Conservation (phyloP, 2,329 filamentous ascomycete genomes). For the Tolypocladium album region DNA sequence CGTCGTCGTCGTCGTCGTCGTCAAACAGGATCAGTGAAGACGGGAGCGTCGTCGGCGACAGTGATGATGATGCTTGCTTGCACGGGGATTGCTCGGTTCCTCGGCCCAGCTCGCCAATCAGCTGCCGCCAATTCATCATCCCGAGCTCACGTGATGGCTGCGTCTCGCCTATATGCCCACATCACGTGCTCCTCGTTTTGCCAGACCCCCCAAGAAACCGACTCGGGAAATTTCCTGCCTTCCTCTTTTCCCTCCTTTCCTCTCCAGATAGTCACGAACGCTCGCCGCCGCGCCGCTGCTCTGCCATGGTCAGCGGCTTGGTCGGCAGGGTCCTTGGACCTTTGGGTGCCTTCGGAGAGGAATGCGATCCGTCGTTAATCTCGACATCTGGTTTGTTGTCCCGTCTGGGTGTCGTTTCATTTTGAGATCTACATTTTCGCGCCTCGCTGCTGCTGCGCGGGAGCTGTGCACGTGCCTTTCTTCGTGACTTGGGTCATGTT, state of each 20-base stretch:
- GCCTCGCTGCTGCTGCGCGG: not conserved
- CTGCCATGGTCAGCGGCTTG: slow-evolving; percentile 17
- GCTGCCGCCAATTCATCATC: slow-evolving; percentile 24
- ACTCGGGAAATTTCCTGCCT: slow-evolving; percentile 1
- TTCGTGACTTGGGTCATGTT: no score
- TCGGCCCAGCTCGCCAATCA: slow-evolving; percentile 34
- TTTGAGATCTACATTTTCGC: slow-evolving; percentile 43
- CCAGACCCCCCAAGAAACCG: not conserved
- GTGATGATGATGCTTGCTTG: slow-evolving; percentile 12
- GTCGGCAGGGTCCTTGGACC: slow-evolving; percentile 24
- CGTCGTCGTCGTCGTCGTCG: not conserved
- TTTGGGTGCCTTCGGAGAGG: slow-evolving; percentile 31
- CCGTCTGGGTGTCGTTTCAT: slow-evolving; percentile 46
- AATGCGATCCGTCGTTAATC: slow-evolving; percentile 47
- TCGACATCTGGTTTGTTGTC: slow-evolving; percentile 32
- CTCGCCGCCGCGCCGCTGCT: slow-evolving; percentile 22
- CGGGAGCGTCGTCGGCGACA: slow-evolving; percentile 4
- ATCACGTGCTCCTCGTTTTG: slow-evolving; percentile 8
- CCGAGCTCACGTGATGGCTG: slow-evolving; percentile 13
- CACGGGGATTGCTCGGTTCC: slow-evolving; percentile 25
- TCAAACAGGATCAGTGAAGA: not conserved
- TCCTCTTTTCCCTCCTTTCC: slow-evolving; percentile 22
- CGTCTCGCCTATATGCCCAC: slow-evolving; percentile 4
- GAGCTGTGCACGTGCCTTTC: not conserved
- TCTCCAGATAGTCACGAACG: slow-evolving; percentile 41